Evolutionary conservation across 768 basidiomycete genomes (phyloP), one percentile per base, ranked within the genome.

Genomic region (Boletellus emodensis): DNA sequence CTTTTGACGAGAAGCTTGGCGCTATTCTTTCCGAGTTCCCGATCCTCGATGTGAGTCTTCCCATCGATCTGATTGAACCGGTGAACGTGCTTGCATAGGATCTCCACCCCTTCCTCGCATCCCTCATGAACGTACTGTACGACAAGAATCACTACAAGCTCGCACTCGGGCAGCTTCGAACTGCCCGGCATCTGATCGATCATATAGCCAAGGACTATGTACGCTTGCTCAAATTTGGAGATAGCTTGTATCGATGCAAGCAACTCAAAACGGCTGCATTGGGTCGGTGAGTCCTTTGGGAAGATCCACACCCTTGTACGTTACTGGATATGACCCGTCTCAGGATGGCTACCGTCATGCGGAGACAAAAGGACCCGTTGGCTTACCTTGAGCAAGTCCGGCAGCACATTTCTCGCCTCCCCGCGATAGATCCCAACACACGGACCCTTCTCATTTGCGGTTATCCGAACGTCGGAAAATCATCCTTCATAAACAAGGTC

Each of bases 141-240:
- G 96, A 99, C 80, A 98, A 98, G 75, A 97, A 97, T 66, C 95
- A 99, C 67, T 97, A 97, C 82, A 98, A 98, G 73, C 88, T 99
- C 46, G 96, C 96, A 3, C 76, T 99, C 39, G 95, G 96, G 52
- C 96, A 99, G 66, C 82, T 99, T 52, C 87, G 95, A 57, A 99
- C 96, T 1, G 90, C 90, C 2, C 80, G 88, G 35, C 96, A 99
- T 80, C 76, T 99, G 44, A 96, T 98, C 61, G 94, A 96, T 71
- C 91, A 94, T 34, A 89, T 99, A 51, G 91, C 88, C 40, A 98
- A 97, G 67, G 96, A 99, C 69, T 98, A 98, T 71, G 87, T 90
- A 56, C 87, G 95, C 50, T 75, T 99, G 48, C 82, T 99, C 63
- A 98, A 99, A 68, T 99, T 99, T 61, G 96, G 95, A 47, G 96